phyloP scores from a whole-genome alignment of 73 alveolate species.

The Durusdinium trenchii region DNA sequence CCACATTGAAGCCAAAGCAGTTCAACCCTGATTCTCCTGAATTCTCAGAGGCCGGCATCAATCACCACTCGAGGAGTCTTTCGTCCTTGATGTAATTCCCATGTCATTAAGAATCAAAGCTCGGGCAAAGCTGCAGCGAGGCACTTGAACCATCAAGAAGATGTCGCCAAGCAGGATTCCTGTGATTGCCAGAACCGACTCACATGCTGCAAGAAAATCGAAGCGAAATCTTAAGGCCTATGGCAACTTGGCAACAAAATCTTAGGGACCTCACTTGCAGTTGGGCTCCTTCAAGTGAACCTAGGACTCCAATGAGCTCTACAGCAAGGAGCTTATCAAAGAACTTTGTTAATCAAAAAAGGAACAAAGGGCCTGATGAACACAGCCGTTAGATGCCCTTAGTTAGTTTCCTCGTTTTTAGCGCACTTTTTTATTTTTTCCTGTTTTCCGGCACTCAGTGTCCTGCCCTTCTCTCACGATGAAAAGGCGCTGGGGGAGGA shows the following conservation, averaged over 20 bases:
- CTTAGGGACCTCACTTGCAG: slow-evolving; percentile 42
- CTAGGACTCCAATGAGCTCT: neutral
- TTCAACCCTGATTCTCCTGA: neutral
- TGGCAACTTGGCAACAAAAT: neutral
- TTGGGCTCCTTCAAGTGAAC: slow-evolving; percentile 20
- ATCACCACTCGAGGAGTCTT: slow-evolving; percentile 56
- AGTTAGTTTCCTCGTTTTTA: too few relatives aligned
- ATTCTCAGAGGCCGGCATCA: slow-evolving; percentile 6
- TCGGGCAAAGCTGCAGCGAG: neutral
- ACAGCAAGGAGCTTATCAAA: too few relatives aligned
- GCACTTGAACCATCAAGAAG: slow-evolving; percentile 50
- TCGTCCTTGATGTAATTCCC: neutral
- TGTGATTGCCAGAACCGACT: neutral
- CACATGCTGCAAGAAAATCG: neutral
- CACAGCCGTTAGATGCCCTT: too few relatives aligned
- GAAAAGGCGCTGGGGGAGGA: slow-evolving; percentile 74
- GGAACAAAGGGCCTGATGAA: too few relatives aligned
- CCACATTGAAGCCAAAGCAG: neutral
- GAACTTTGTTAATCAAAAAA: too few relatives aligned
- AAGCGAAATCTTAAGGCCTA: neutral
- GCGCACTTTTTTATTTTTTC: neutral
- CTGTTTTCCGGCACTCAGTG: neutral
- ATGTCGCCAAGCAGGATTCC: slow-evolving; percentile 79
- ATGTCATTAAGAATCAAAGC: neutral
- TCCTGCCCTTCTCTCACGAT: slow-evolving; percentile 69